Evolutionary conservation across 345 rosid genomes (phyloP).

Genomic region (Populus ilicifolia): DNA sequence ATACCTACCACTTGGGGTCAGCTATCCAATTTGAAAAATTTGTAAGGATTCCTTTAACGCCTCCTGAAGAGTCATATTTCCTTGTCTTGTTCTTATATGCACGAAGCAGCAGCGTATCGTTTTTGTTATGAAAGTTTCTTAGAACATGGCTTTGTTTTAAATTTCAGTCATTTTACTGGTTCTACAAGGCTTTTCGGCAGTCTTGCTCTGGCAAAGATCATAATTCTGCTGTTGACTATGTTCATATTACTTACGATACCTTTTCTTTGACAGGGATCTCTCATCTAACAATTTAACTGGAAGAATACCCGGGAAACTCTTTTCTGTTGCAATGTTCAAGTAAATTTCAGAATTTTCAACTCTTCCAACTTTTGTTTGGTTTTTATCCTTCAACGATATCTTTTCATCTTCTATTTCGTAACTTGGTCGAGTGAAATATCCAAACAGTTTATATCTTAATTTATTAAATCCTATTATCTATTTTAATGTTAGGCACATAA

Average conservation of each 20-base stretch:
- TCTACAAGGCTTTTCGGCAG: background rate
- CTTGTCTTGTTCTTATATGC: background rate
- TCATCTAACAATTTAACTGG: conserved; percentile 68
- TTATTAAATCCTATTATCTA: background rate
- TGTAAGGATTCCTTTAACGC: conserved; percentile 43
- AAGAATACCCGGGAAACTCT: conserved; percentile 54
- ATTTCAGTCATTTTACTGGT: background rate
- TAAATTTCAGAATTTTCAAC: conserved; percentile 25
- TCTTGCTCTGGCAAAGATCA: background rate
- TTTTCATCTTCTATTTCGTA: background rate
- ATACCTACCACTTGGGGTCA: conserved; percentile 67
- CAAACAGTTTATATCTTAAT: background rate
- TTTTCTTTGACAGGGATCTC: conserved; percentile 56
- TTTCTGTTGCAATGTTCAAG: conserved; percentile 67
- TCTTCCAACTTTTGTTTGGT: background rate
- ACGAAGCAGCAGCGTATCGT: background rate
- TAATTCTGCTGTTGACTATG: background rate
- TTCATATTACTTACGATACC: background rate
- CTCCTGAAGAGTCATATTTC: background rate
- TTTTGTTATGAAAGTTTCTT: background rate
- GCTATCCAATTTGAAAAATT: conserved; percentile 58
- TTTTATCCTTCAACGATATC: background rate
- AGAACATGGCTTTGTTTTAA: background rate
- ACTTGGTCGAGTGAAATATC: background rate
- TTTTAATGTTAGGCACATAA: background rate